Evolutionary conservation across 2,329 filamentous ascomycete species (phyloP).

Genomic region (Aspergillus proliferans): DNA sequence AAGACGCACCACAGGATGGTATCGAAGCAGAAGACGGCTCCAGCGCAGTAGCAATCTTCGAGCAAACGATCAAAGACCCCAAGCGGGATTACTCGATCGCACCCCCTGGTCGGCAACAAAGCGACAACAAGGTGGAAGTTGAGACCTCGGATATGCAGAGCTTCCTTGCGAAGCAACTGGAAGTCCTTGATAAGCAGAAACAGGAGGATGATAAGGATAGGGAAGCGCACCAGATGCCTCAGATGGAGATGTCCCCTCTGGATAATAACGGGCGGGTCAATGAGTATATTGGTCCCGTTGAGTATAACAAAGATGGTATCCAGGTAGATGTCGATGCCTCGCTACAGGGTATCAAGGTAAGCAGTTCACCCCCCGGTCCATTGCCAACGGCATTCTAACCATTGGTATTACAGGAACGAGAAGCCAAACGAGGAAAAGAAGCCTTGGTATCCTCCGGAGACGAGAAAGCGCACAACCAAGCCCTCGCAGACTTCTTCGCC

Average conservation of each 20-base stretch:
- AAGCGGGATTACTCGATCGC: constrained; percentile 57
- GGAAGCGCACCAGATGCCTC: constrained; percentile 27
- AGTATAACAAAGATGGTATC: constrained; percentile 98
- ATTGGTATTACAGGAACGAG: constrained; percentile 32
- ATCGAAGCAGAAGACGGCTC: constrained; percentile 33
- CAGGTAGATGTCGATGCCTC: constrained; percentile 93
- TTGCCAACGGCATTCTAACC: constrained; percentile 6
- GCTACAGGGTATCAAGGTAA: constrained; percentile 76
- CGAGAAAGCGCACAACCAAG: constrained; percentile 53
- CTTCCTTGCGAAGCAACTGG: constrained; percentile 70
- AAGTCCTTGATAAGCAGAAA: constrained; percentile 62
- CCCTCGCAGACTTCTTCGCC: constrained; percentile 55
- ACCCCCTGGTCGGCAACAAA: constrained; percentile 41
- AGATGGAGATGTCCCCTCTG: constrained; percentile 30
- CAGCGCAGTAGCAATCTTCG: constrained; percentile 66
- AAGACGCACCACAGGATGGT: constrained; percentile 18
- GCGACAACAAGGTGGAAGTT: constrained; percentile 48
- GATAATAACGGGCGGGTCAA: constrained; percentile 46
- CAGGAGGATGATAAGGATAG: constrained; percentile 49
- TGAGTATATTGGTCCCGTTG: constrained; percentile 86
- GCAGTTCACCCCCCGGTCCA: constrained; percentile 10
- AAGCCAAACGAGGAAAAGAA: constrained; percentile 37
- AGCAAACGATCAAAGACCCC: constrained; percentile 71
- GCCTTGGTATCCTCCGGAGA: constrained; percentile 28
- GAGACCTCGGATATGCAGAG: constrained; percentile 67